Evolutionary conservation across 2,329 filamentous ascomycete genomes (phyloP).

Genomic region (Aureobasidium leucospermi): DNA sequence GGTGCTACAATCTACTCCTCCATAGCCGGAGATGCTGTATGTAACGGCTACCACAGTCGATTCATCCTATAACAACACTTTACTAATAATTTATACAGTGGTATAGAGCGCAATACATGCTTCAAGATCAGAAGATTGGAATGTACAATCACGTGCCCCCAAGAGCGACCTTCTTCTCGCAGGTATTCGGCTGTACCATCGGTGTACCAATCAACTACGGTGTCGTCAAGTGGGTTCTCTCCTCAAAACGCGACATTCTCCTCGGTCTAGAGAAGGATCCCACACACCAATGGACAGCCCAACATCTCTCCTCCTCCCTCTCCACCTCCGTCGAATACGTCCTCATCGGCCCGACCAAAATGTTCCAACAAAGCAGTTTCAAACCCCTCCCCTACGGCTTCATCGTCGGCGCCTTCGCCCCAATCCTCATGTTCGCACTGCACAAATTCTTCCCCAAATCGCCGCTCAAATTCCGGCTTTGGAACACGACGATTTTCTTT

Average conservation of each 20-base stretch:
- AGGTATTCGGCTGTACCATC: constrained; percentile 52
- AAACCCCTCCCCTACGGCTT: constrained; percentile 47
- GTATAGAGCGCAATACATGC: constrained; percentile 51
- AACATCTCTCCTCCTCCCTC: constrained; percentile 44
- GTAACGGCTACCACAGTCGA: no score
- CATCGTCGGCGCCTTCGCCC: constrained; percentile 42
- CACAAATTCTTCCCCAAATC: constrained; percentile 47
- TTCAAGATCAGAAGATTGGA: constrained; percentile 58
- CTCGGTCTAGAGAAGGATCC: constrained; percentile 46
- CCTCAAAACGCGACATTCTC: constrained; percentile 50
- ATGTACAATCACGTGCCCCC: constrained; percentile 58
- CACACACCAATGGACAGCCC: constrained; percentile 55
- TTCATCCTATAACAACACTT: no score
- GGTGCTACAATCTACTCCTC: constrained; percentile 41
- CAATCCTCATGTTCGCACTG: constrained; percentile 43
- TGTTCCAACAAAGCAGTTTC: constrained; percentile 45
- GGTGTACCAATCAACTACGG: constrained; percentile 56
- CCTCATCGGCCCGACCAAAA: constrained; percentile 45
- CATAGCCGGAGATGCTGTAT: no score
- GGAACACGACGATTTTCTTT: constrained; percentile 58
- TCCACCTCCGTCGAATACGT: constrained; percentile 55
- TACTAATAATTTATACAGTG: no score
- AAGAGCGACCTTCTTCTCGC: constrained; percentile 52
- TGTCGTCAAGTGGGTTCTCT: constrained; percentile 53
- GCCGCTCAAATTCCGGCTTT: constrained; percentile 49